Percentiles rank a stretch among this genome's conserved stretches.
Conservation (phyloP, 805 yeast genomes). For the Maudiozyma pseudohumilis region DNA sequence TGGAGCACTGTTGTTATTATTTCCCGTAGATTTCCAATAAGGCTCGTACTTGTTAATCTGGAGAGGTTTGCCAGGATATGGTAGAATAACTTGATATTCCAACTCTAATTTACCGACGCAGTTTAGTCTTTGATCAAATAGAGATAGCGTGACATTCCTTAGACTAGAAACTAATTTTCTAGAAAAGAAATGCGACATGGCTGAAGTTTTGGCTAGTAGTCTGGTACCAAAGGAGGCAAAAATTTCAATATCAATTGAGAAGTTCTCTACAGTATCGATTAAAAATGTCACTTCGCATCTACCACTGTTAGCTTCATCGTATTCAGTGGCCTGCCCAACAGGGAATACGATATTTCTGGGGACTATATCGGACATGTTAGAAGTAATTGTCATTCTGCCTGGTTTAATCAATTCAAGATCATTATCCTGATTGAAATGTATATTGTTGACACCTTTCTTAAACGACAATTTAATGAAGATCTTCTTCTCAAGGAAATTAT, state of each 20-base stretch:
- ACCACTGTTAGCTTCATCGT: slow-evolving; percentile 4
- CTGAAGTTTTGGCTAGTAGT: slow-evolving; percentile 79
- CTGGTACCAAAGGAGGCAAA: slow-evolving; percentile 94
- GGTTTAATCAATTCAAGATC: slow-evolving; percentile 40
- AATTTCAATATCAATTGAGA: slow-evolving; percentile 76
- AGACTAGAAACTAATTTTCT: slow-evolving; percentile 32
- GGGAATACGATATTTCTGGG: slow-evolving; percentile 84
- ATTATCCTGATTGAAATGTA: slow-evolving; percentile 37
- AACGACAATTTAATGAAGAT: slow-evolving; percentile 72
- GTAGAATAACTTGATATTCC: slow-evolving; percentile 73
- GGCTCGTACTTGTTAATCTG: slow-evolving; percentile 82
- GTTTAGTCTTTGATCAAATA: slow-evolving; percentile 71
- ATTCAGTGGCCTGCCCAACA: slow-evolving; percentile 31
- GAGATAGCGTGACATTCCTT: slow-evolving; percentile 44
- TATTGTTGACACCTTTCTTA: slow-evolving; percentile 38
- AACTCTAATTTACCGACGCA: slow-evolving; percentile 74
- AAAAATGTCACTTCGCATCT: slow-evolving; percentile 55
- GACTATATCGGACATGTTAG: slow-evolving; percentile 67
- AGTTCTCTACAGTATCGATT: slow-evolving; percentile 64
- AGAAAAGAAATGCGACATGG: slow-evolving; percentile 44
- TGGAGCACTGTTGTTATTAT: slow-evolving; percentile 23
- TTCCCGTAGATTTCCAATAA: slow-evolving; percentile 88
- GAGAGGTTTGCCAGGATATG: slow-evolving; percentile 74
- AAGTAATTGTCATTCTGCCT: slow-evolving; percentile 75
- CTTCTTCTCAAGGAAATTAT: slow-evolving; percentile 85